A percentile compares a stretch with the other conserved stretches of the same genome.
Conservation (phyloP, 148 eudicot species). For the Cornus kousa region DNA sequence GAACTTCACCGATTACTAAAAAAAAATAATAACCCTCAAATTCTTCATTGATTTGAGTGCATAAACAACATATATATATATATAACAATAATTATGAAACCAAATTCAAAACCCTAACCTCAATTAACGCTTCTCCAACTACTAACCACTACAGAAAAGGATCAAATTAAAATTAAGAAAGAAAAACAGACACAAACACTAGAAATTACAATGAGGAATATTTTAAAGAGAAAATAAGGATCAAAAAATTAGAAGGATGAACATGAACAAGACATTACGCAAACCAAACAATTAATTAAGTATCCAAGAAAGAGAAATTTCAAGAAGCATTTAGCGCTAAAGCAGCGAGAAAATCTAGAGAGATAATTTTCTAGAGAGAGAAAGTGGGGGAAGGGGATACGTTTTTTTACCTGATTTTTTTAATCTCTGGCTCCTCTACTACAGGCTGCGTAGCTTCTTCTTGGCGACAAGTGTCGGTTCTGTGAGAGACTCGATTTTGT, state of each 20-base stretch:
- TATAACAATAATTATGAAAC: neutral
- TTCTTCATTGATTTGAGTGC: no score
- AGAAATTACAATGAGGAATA: neutral
- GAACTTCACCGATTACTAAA: neutral
- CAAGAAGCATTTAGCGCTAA: neutral
- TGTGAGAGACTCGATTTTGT: conserved; percentile 3
- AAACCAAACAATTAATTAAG: neutral
- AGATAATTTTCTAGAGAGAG: neutral
- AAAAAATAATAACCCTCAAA: no score
- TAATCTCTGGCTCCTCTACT: neutral
- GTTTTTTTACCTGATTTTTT: neutral
- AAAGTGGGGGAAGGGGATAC: neutral
- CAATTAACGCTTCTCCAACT: neutral
- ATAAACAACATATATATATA: no score
- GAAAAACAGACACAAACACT: neutral
- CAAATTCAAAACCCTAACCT: conserved; percentile 12
- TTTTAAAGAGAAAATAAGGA: neutral
- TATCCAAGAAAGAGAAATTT: conserved; percentile 1
- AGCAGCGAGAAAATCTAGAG: neutral
- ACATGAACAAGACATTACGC: neutral
- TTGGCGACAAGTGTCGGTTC: conserved; percentile 43
- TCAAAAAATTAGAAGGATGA: neutral
- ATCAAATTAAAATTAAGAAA: neutral
- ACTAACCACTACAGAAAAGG: neutral
- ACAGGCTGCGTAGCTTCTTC: conserved; percentile 1